Base-by-base conservation (phyloP, 805 yeast species). In the Suhomyces canberraensis region DNA sequence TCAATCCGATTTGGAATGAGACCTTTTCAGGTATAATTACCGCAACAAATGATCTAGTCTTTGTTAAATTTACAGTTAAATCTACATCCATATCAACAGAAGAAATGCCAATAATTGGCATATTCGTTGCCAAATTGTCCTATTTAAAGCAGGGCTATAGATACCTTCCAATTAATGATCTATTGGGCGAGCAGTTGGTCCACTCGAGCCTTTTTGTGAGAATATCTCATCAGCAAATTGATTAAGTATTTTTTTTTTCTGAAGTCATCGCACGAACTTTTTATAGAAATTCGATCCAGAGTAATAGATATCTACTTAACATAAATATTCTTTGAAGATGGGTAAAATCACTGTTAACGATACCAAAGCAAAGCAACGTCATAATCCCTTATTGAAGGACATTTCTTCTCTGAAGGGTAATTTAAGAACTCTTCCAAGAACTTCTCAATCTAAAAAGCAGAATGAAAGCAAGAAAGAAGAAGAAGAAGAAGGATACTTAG, bases 1-100 rank as follows among this genome's bases (percentile, higher is more conserved):
- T 86, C 61, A 88, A 85, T 52, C 97, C 97, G 0, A 60, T 73
- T 5, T 91, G 97, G 97, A 77, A 81, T 43, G 70, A 73, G 33
- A 56, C 52, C 4, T 71, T 80, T 42, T 44, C 54, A n/a, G 71
- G 81, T 2, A 46, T 68, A 5, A 55, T 59, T 3, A 56, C 70
- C 6, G 56, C 64, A 29, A 48, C 50, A 4, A 59, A 65, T 37
- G 71, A 75, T 5, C 64, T 84, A 27, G 72, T 78, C 2, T 85
- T 85, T 52, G 42, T 83, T 7, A 63, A 77, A 37, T 68, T 85
- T 36, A 39, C 47, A 6, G 11, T 41, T 5, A 35, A 31, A 17
- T 29, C 25, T 8, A 49, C 49, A 11, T 19, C 31, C 13, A 11
- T 15, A 11, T 14, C 11, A 9, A 13, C 26, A 3, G 44, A 36